These are phyloP conservation scores for Boletus sp. DNA, from an alignment of 768 basidiomycete species.

Conservation along the genomic window DNA sequence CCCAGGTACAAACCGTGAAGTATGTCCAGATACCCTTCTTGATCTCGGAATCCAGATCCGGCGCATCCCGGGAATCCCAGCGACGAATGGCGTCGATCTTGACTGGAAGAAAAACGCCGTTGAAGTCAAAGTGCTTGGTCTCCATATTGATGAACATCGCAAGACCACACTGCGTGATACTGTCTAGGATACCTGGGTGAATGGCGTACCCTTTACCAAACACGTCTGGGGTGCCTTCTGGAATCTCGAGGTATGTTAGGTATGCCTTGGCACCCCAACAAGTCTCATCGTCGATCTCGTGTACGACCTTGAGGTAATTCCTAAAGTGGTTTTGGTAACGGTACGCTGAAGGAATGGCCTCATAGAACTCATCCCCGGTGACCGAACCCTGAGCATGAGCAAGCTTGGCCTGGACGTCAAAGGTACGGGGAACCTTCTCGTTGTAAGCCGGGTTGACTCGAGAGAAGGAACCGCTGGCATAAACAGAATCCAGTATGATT, in stretches of 20 bases:
- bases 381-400: constrained; percentile 15
- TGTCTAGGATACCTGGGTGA: constrained; percentile 34
- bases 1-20: constrained; percentile 24
- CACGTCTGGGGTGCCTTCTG: constrained; percentile 24
- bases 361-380: constrained; percentile 20
- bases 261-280: constrained; percentile 29
- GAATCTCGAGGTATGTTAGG: constrained; percentile 22
- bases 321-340: constrained; percentile 24
- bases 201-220: constrained; percentile 30
- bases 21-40: constrained; percentile 32
- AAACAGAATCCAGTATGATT: constrained; percentile 29
- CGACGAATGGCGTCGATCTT: constrained; percentile 30
- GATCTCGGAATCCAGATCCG: constrained; percentile 23
- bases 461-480: constrained; percentile 29
- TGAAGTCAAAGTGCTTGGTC: constrained; percentile 31
- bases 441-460: constrained; percentile 27
- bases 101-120: constrained; percentile 31
- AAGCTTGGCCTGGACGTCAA: constrained; percentile 24
- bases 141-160: constrained; percentile 30
- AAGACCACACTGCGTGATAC: constrained; percentile 31
- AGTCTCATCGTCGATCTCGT: constrained; percentile 26
- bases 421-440: constrained; percentile 16
- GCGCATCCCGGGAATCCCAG: constrained; percentile 27
- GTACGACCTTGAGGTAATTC: constrained; percentile 27
- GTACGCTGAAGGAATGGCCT: constrained; percentile 17